Base-by-base conservation (phyloP, 352 stramenopile genomes). In the Phytophthora foliorum region DNA sequence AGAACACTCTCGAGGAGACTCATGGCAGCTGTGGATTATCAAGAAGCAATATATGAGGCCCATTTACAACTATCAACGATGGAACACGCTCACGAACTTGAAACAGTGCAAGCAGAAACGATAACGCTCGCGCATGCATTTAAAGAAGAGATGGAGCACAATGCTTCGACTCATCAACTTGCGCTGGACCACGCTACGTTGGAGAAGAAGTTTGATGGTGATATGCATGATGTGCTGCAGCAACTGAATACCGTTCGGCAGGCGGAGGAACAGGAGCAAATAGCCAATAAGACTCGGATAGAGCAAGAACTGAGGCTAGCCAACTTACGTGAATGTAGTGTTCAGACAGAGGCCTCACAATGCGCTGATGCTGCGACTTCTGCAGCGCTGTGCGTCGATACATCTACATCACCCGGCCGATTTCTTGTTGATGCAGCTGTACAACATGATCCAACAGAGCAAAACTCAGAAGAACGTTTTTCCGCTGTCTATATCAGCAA, bases 91-190 rank as follows among this genome's bases (percentile, higher is more conserved):
- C 82, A 86, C 6, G 63, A 77, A 10, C 32, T 93, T 9, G 80
- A 91, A 36, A 63, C 78, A 38, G 83, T 78, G 0, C 85, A 91
- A 55, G 51, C 68, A 6, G 81, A 91, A 21, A 81, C 81, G 0
- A 65, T 92, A 19, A 75, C 66, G 2, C 59, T 92, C 3, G 83
- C 85, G 0, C 74, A 78, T 3, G 83, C 82, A 5, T 91, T 91
- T 60, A 90, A 91, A 39, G 79, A 90, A 42, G 85, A 93, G 41
- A 82, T 93, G 72, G 78, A 90, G 11, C 61, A 73, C 1, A 86
- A 75, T 44, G 38, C 76, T 8, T 45, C 75, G 0, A 67, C 36
- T 8, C 83, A 93, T 31, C 80, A 90, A 16, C 56, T 90, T 17
- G 74, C 65, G 4, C 67, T 83, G 3, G 79, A 93, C 39, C 82